Percentiles rank a stretch among this genome's conserved stretches.
Evolutionary conservation across 1,139 yeast genomes (phyloP).

Genomic region (Lodderomyces margitis): DNA sequence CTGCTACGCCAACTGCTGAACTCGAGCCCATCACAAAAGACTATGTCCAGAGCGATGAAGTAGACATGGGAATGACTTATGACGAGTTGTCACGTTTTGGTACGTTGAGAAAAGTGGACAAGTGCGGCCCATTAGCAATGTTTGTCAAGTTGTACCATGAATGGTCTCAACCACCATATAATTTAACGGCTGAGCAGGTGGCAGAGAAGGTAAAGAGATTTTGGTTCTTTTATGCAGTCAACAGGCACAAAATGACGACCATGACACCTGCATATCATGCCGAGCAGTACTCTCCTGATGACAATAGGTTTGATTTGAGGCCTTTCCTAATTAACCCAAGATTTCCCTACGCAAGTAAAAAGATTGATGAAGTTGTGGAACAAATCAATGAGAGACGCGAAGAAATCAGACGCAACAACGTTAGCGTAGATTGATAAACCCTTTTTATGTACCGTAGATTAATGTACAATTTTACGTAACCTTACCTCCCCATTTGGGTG

Average conservation of each 20-base stretch:
- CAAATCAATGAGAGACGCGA: constrained; percentile 42
- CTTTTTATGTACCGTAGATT: background rate
- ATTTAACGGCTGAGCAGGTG: constrained; percentile 74
- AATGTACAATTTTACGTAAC: constrained; percentile 20
- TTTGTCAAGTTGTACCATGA: constrained; percentile 84
- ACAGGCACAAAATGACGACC: constrained; percentile 95
- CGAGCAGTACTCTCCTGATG: constrained; percentile 97
- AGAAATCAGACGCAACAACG: constrained; percentile 22
- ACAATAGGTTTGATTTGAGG: constrained; percentile 89
- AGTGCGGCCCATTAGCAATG: constrained; percentile 96
- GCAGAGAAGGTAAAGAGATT: constrained; percentile 91
- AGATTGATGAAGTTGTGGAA: constrained; percentile 74
- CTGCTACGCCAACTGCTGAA: constrained; percentile 97
- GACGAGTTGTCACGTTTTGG: constrained; percentile 93
- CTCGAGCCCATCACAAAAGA: constrained; percentile 90
- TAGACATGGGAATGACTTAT: constrained; percentile 97
- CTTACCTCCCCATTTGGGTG: constrained; percentile 54
- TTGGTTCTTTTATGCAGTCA: constrained; percentile 89
- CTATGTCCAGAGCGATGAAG: constrained; percentile 94
- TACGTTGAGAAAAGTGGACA: constrained; percentile 83
- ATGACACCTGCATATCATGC: constrained; percentile 97
- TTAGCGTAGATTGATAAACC: constrained; percentile 29
- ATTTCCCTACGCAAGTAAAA: constrained; percentile 85
- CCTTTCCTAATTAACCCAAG: constrained; percentile 93
- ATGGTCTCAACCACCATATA: constrained; percentile 74